Evolutionary conservation across 2,329 filamentous ascomycete species (phyloP).

Genomic region (Aquanectria penicillioides): DNA sequence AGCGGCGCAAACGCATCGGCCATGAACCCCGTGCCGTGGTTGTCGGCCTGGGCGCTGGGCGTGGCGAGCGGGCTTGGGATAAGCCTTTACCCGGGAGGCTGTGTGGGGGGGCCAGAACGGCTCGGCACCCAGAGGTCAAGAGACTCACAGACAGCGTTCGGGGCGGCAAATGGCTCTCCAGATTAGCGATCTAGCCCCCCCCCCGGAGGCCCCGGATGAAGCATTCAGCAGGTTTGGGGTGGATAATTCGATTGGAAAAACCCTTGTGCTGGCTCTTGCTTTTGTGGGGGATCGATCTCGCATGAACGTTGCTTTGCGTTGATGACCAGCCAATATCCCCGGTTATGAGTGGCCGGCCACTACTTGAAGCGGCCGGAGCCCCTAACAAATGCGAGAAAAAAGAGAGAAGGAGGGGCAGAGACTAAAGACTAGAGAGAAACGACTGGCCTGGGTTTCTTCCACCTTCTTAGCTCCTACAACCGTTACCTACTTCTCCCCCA

Average conservation of each 20-base stretch:
- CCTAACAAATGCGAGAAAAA: slow-evolving; percentile 11
- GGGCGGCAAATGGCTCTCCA: too few species aligned
- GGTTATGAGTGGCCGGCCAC: slow-evolving; percentile 1
- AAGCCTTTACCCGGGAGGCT: slow-evolving; percentile 13
- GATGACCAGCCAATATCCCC: background rate
- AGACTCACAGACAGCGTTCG: too few species aligned
- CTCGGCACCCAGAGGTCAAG: too few species aligned
- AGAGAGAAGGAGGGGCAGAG: background rate
- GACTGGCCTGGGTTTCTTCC: background rate
- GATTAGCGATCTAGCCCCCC: too few species aligned
- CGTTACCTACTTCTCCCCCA: too few species aligned
- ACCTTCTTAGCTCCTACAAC: too few species aligned
- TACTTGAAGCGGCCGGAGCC: background rate
- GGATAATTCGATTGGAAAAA: slow-evolving; percentile 28
- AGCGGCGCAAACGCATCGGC: too few species aligned
- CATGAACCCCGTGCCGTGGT: too few species aligned
- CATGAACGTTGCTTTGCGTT: slow-evolving; percentile 22
- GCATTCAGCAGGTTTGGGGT: background rate
- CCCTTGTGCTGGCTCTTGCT: slow-evolving; percentile 12
- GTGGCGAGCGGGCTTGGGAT: slow-evolving; percentile 1
- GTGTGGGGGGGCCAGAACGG: too few species aligned
- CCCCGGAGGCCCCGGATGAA: slow-evolving; percentile 21
- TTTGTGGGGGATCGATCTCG: slow-evolving; percentile 27
- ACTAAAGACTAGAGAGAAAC: background rate
- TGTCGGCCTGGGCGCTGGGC: background rate